Conservation (phyloP, 2,329 filamentous ascomycete genomes). For the Diatrype stigma region DNA sequence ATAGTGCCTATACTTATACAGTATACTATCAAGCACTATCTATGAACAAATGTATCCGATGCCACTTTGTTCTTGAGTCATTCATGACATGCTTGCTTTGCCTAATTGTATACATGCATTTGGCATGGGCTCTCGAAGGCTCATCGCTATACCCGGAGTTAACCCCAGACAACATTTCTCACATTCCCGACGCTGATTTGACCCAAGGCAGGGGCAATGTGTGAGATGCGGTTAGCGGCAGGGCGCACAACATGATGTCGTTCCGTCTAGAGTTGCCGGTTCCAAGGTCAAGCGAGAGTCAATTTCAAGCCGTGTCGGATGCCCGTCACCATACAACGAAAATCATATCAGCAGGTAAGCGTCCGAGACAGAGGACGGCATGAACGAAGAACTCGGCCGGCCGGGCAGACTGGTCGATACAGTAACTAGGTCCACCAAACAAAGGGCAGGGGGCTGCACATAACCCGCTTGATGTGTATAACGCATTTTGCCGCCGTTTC, state of each 20-base stretch:
- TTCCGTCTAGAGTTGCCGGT: background rate
- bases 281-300: background rate
- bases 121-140: too few species aligned
- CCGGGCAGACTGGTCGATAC: constrained; percentile 1
- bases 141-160: too few species aligned
- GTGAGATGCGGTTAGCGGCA: background rate
- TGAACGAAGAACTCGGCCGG: background rate
- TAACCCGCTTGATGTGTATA: constrained; percentile 23
- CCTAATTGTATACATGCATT: too few species aligned
- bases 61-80: too few species aligned
- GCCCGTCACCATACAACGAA: background rate
- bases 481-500: constrained; percentile 24
- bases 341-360: background rate
- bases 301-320: background rate
- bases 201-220: background rate
- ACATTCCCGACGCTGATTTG: too few species aligned
- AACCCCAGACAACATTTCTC: too few species aligned
- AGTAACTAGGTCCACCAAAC: constrained; percentile 12
- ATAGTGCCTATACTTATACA: too few species aligned
- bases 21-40: too few species aligned
- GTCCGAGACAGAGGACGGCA: background rate
- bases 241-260: background rate
- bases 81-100: too few species aligned
- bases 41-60: too few species aligned
- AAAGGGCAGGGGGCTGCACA: constrained; percentile 17